These are phyloP conservation scores for Westerdykella ornata DNA, from an alignment of 2,329 filamentous ascomycete genomes.

Conservation along the genomic window DNA sequence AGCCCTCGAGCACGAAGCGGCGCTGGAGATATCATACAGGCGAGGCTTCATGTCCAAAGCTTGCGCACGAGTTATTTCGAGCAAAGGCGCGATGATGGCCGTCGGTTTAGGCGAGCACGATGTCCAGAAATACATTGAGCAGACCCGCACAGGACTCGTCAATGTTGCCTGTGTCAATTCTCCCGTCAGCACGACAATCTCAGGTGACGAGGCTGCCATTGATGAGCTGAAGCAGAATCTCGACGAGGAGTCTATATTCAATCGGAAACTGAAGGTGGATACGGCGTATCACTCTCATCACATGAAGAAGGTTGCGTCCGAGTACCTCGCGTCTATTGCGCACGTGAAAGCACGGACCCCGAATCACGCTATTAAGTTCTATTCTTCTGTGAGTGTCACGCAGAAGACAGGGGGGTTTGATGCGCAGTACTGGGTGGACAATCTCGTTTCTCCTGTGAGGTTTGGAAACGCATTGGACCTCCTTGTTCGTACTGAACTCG, in stretches of 20 bases:
- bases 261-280: slow-evolving; percentile 36
- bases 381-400: slow-evolving; percentile 5
- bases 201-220: slow-evolving; percentile 38
- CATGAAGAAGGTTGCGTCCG: slow-evolving; percentile 21
- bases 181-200: slow-evolving; percentile 37
- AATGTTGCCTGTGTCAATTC: slow-evolving; percentile 29
- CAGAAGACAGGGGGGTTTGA: not conserved
- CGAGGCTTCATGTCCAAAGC: slow-evolving; percentile 10
- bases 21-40: slow-evolving; percentile 17
- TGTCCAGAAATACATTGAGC: not conserved
- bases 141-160: slow-evolving; percentile 7
- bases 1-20: slow-evolving; percentile 8
- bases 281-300: slow-evolving; percentile 43
- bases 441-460: slow-evolving; percentile 10
- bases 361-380: not conserved
- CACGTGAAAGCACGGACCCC: not conserved
- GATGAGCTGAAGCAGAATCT: slow-evolving; percentile 25
- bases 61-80: not conserved
- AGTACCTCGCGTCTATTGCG: slow-evolving; percentile 4
- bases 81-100: slow-evolving; percentile 32
- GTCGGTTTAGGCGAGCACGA: slow-evolving; percentile 11
- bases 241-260: slow-evolving; percentile 34
- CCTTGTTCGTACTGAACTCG: not conserved
- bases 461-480: slow-evolving; percentile 39
- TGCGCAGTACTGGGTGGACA: slow-evolving; percentile 14